Base-by-base conservation (phyloP, 2,329 filamentous ascomycete genomes). In the Exutisphaerella laricina region DNA sequence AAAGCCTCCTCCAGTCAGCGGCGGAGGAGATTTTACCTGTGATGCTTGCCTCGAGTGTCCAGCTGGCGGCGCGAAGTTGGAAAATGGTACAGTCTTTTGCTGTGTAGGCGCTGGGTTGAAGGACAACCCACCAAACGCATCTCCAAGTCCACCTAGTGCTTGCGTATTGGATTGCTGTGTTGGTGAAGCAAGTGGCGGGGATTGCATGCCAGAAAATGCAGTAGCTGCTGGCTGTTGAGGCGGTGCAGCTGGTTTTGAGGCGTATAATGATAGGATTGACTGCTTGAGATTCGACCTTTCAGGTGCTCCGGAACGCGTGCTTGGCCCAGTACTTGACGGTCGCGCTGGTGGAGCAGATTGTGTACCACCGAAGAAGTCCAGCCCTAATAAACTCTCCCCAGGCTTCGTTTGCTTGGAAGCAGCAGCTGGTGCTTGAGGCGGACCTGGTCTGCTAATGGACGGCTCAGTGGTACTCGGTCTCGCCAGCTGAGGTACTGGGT, bases 221-320 rank as follows among this genome's bases (percentile, higher is more conserved):
- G 72, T 28, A 17, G 53, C 48, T 30, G 53, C 40, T 41, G 55
- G 48, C 21, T 66, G 63, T 26, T 70, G 61, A 42, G 74, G 69
- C 31, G 73, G 67, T 7, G 79, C 72, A 55, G 85, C 84, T n/a
- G 86, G 80, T 60, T 88, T 85, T 5, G 87, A 85, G 8, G 89
- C 88, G 62, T 98, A 98, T 12, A 98, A 76, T 5, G 92, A 98
- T 36, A 98, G 70, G 48, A 98, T 98, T 2, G 90, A 97, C 66
- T 96, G 90, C 68, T 98, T 98, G 47, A 98, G 72, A 62, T 98
- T 92, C 2, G 90, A 89, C 49, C 92, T 77, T 33, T 88, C 94
- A 56, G 85, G 82, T 9, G 76, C 75, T 13, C 72, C 72, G 8
- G 16, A 17, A 3, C 74, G 63, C 4, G 75, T 74, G 18, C 60